Percentiles rank a stretch among this genome's conserved stretches.
Conservation (phyloP, 352 stramenopile species). For the Pythium periplocum region DNA sequence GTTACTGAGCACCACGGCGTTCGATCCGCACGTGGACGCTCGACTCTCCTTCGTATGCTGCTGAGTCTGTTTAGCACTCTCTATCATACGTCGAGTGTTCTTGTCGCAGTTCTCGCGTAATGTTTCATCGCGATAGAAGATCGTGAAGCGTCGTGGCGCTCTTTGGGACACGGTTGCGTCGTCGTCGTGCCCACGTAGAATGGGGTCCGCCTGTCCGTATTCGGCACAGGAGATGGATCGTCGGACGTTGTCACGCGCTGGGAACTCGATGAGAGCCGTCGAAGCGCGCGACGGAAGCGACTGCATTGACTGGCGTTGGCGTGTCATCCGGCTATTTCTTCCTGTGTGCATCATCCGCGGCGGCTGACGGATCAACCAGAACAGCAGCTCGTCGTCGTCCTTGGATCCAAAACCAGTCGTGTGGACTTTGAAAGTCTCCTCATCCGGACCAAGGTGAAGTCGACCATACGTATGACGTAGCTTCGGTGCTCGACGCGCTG, state of each 20-base stretch:
- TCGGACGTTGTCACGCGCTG: conserved; percentile 6
- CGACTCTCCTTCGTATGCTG: not conserved
- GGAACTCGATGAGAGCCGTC: not conserved
- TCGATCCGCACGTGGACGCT: not conserved
- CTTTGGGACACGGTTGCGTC: not conserved
- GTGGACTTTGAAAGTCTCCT: too few relatives aligned
- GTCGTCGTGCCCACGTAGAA: too few relatives aligned
- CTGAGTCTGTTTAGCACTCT: conserved; percentile 6
- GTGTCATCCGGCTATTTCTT: too few relatives aligned
- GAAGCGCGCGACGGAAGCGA: too few relatives aligned
- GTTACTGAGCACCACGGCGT: conserved; percentile 2
- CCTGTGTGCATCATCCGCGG: not conserved
- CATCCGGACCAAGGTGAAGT: too few relatives aligned
- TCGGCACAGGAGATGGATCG: conserved; percentile 8
- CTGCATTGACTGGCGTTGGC: too few relatives aligned
- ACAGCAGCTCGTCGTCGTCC: too few relatives aligned
- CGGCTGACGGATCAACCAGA: not conserved
- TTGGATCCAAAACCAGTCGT: too few relatives aligned
- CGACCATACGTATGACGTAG: too few relatives aligned
- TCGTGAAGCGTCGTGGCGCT: conserved; percentile 16
- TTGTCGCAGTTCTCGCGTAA: conserved; percentile 19
- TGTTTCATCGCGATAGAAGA: conserved; percentile 24
- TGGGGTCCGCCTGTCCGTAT: not conserved
- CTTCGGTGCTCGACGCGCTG: too few relatives aligned
- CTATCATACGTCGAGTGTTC: conserved; percentile 28